Conservation (phyloP, 2,329 filamentous ascomycete genomes). For the Colletotrichum higginsianum region DNA sequence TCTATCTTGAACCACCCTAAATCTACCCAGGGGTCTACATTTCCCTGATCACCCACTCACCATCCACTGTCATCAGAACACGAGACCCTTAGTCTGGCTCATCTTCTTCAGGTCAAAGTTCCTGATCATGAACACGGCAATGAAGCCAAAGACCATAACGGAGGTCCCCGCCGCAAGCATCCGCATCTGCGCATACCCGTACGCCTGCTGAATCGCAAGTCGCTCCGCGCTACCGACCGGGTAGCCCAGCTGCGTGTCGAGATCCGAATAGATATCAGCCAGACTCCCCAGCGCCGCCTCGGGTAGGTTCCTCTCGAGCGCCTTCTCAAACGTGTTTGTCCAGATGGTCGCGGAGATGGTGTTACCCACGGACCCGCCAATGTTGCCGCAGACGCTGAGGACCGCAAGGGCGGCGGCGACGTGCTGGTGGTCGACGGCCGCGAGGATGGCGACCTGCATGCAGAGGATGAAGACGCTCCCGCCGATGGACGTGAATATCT, state of each 20-base stretch:
- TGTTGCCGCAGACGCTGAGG: conserved; percentile 59
- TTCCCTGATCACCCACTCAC: not conserved
- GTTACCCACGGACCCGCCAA: conserved; percentile 62
- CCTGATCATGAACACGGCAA: conserved; percentile 60
- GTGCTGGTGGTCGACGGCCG: conserved; percentile 67
- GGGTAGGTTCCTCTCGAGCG: conserved; percentile 66
- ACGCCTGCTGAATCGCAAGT: conserved; percentile 69
- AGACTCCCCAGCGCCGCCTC: conserved; percentile 52
- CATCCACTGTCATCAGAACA: conserved; percentile 57
- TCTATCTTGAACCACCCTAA: no score
- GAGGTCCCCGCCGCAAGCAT: conserved; percentile 57
- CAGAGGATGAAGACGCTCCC: conserved; percentile 52
- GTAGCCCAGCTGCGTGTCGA: conserved; percentile 66
- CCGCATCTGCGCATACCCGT: conserved; percentile 63
- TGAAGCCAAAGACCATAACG: conserved; percentile 48
- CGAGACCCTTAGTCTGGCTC: conserved; percentile 65
- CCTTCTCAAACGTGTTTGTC: conserved; percentile 59
- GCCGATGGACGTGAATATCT: conserved; percentile 61
- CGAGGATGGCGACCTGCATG: conserved; percentile 72
- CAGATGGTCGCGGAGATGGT: conserved; percentile 60
- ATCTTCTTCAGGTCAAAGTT: conserved; percentile 64
- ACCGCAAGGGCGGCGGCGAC: conserved; percentile 65
- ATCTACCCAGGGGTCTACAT: not conserved
- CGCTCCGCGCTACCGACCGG: conserved; percentile 58
- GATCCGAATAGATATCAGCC: conserved; percentile 65